phyloP scores from a whole-genome alignment of 2,329 filamentous ascomycete species.

The Zymoseptoria ardabiliae region DNA sequence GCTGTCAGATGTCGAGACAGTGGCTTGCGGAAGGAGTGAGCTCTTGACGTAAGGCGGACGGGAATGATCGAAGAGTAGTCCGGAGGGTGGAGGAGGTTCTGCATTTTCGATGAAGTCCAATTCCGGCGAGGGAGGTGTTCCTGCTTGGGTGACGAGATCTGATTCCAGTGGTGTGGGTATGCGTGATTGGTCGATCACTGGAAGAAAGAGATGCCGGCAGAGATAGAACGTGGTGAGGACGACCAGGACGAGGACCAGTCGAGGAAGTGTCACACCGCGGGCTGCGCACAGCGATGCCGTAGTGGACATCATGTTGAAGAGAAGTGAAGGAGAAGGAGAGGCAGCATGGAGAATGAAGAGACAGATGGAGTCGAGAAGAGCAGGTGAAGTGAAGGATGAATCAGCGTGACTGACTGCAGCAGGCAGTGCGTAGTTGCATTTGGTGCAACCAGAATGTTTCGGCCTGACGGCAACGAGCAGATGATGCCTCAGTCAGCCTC shows the following conservation, averaged over 20 bases:
- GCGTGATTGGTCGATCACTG: conserved; percentile 1
- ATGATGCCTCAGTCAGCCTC: background rate
- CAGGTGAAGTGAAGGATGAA: background rate
- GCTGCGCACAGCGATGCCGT: background rate
- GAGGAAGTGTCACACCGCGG: conserved; percentile 17
- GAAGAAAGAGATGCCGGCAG: conserved; percentile 22
- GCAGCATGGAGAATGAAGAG: background rate
- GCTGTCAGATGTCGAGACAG: background rate
- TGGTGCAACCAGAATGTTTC: background rate
- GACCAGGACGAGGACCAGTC: conserved; percentile 20
- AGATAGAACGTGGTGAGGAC: conserved; percentile 20
- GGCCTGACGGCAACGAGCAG: background rate
- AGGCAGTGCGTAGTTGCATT: too few relatives aligned
- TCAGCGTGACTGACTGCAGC: background rate
- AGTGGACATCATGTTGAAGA: background rate
- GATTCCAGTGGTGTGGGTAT: conserved; percentile 1
- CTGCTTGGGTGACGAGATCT: conserved; percentile 1
- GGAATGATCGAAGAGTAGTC: background rate
- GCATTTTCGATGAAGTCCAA: background rate
- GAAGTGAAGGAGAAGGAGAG: background rate
- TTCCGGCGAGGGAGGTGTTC: conserved; percentile 2
- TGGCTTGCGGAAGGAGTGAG: background rate
- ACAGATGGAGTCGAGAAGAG: background rate
- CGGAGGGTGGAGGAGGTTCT: background rate
- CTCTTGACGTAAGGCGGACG: too few relatives aligned